Percentiles rank a stretch among this genome's conserved stretches.
Evolutionary conservation across 106 monocot genomes (phyloP).

Genomic region (Acorus calamus): DNA sequence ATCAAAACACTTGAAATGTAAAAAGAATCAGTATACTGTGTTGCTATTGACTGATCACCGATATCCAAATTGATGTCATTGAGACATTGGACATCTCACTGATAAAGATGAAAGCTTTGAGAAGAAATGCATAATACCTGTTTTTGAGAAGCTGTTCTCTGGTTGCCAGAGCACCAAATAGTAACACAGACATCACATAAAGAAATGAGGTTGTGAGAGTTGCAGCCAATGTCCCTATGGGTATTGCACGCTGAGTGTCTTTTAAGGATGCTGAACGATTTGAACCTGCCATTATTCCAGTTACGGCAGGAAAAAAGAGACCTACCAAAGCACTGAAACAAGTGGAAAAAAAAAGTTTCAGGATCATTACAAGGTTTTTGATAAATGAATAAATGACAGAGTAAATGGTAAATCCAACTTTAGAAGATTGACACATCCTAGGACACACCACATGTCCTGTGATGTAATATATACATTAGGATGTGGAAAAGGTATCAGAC

Average conservation of each 20-base stretch:
- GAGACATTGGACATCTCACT: background rate
- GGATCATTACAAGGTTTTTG: conserved; percentile 1
- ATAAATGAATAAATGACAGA: background rate
- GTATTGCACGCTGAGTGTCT: conserved; percentile 94
- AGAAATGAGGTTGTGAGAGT: conserved; percentile 61
- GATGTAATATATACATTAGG: no score
- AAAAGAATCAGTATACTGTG: no score
- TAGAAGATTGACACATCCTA: no score
- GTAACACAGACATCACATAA: conserved; percentile 66
- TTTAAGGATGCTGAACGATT: conserved; percentile 88
- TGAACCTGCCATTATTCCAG: conserved; percentile 98
- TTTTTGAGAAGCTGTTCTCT: conserved; percentile 87
- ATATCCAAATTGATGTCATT: background rate
- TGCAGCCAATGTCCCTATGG: conserved; percentile 80
- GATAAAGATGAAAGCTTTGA: background rate
- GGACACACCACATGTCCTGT: no score
- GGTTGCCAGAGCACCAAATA: conserved; percentile 87
- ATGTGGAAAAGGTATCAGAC: no score
- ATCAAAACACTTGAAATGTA: no score
- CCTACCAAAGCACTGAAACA: conserved; percentile 86
- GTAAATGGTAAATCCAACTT: no score
- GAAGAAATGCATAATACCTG: conserved; percentile 32
- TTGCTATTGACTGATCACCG: no score
- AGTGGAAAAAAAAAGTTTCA: conserved; percentile 10
- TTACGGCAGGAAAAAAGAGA: conserved; percentile 91